These are phyloP conservation scores for Fusarium temperatum DNA, from an alignment of 2,329 filamentous ascomycete species.

Conservation along the genomic window DNA sequence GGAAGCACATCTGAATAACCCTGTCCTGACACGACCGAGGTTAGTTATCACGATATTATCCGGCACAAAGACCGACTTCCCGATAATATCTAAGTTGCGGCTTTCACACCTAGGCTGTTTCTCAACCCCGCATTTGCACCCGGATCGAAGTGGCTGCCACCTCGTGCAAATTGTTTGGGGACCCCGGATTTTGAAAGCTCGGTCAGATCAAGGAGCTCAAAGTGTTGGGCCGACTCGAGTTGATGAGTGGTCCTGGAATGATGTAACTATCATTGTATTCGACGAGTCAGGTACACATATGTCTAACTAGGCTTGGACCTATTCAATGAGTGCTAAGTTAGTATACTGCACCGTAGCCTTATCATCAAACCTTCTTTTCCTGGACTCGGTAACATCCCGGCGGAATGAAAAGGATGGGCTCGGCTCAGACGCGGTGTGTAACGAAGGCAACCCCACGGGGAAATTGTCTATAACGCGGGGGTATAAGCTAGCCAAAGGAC, in stretches of 20 bases:
- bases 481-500: neutral
- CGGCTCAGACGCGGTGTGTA: constrained; percentile 25
- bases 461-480: constrained; percentile 29
- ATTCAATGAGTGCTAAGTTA: neutral
- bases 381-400: constrained; percentile 18
- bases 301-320: neutral
- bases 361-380: constrained; percentile 2
- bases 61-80: constrained; percentile 23
- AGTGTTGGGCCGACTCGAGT: neutral
- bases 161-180: constrained; percentile 15
- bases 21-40: constrained; percentile 16
- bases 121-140: constrained; percentile 38
- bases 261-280: neutral
- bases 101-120: neutral
- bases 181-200: neutral
- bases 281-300: constrained; percentile 9
- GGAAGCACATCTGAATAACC: constrained; percentile 7
- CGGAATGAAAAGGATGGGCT: constrained; percentile 26
- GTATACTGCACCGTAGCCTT: constrained; percentile 4
- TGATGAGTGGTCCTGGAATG: neutral
- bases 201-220: neutral
- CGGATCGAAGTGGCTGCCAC: constrained; percentile 23
- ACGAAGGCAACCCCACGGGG: constrained; percentile 21
- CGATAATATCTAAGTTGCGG: neutral
- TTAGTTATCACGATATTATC: constrained; percentile 7